Conservation (phyloP, 805 yeast genomes). For the Kluyveromyces nonfermentans region DNA sequence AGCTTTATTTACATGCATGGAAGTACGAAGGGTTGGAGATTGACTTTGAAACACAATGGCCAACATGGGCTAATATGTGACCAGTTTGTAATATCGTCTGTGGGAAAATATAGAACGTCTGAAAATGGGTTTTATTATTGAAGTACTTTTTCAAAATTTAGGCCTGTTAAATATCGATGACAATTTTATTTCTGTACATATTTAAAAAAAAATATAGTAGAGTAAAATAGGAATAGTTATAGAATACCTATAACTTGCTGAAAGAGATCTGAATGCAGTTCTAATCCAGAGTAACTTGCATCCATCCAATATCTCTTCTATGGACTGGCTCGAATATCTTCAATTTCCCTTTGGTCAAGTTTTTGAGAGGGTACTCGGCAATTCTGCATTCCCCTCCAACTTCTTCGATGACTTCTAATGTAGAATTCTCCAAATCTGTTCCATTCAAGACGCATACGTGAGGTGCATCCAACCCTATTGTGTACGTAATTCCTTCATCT, state of each 20-base stretch:
- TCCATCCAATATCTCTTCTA: slow-evolving; percentile 69
- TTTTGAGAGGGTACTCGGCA: slow-evolving; percentile 57
- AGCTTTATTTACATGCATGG: slow-evolving; percentile 28
- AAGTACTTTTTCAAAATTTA: too few relatives aligned
- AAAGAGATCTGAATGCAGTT: neutral
- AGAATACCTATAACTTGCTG: too few relatives aligned
- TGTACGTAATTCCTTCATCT: slow-evolving; percentile 43
- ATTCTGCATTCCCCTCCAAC: slow-evolving; percentile 45
- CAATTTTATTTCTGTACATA: neutral
- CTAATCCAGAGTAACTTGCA: slow-evolving; percentile 2
- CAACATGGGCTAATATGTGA: slow-evolving; percentile 35
- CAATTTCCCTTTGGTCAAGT: slow-evolving; percentile 69
- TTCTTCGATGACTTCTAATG: slow-evolving; percentile 58
- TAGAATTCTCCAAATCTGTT: slow-evolving; percentile 64
- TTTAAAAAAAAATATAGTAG: too few relatives aligned
- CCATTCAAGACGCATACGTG: slow-evolving; percentile 56
- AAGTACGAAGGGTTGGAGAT: slow-evolving; percentile 29
- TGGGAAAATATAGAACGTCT: too few relatives aligned
- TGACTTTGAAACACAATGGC: slow-evolving; percentile 35
- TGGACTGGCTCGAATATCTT: slow-evolving; percentile 75
- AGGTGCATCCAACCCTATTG: slow-evolving; percentile 50
- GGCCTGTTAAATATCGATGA: neutral
- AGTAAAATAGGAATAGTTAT: too few relatives aligned
- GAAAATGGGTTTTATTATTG: too few relatives aligned
- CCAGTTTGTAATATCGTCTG: too few relatives aligned